Conservation (phyloP, 2,329 filamentous ascomycete species). For the Fusarium sp. region DNA sequence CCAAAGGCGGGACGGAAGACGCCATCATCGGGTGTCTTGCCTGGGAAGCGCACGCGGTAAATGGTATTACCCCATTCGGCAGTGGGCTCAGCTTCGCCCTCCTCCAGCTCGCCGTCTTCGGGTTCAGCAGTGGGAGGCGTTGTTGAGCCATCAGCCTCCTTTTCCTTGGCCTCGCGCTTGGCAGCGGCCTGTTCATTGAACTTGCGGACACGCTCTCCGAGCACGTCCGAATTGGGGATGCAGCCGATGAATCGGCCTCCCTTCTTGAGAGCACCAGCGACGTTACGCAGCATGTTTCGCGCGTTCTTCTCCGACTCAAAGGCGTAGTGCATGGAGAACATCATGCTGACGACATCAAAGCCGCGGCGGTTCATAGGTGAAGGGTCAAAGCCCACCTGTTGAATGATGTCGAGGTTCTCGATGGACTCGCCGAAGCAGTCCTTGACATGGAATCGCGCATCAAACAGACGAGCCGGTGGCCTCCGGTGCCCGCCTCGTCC, state of each 20-base stretch:
- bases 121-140: constrained; percentile 46
- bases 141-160: constrained; percentile 34
- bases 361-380: constrained; percentile 80
- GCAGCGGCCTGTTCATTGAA: constrained; percentile 70
- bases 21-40: constrained; percentile 84
- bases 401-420: constrained; percentile 83
- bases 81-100: constrained; percentile 71
- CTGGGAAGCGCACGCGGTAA: constrained; percentile 90
- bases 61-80: constrained; percentile 94
- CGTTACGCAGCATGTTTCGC: constrained; percentile 91
- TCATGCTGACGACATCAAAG: constrained; percentile 97
- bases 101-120: constrained; percentile 64
- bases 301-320: constrained; percentile 94
- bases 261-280: constrained; percentile 90
- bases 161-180: constrained; percentile 49
- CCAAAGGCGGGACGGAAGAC: constrained; percentile 94
- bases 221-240: constrained; percentile 96
- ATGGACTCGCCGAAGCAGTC: constrained; percentile 92
- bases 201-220: constrained; percentile 80
- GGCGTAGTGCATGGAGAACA: constrained; percentile 99
- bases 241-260: constrained; percentile 94
- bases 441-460: constrained; percentile 89
- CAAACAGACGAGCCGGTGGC: constrained; percentile 73
- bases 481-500: constrained; percentile 64
- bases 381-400: constrained; percentile 87